A percentile compares a stretch with the other conserved stretches of the same genome.
Evolutionary conservation across 495 filamentous ascomycete genomes (phyloP).

Genomic region (Hyaloscypha finlandica): DNA sequence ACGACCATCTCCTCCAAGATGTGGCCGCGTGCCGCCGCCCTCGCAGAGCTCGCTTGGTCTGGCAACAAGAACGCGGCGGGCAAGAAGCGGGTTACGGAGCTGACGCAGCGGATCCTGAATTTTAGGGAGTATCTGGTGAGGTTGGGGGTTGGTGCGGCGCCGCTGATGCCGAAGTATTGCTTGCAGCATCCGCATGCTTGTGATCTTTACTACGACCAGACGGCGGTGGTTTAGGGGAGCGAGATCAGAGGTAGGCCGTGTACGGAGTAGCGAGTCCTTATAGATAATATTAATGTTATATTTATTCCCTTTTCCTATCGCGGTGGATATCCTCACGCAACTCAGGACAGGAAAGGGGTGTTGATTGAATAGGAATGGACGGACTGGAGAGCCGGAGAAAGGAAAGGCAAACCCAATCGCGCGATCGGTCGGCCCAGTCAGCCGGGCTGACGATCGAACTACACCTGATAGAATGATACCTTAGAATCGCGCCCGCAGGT

Average conservation of each 20-base stretch:
- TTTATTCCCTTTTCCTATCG: no score
- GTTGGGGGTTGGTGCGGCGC: slow-evolving; percentile 50
- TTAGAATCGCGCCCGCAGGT: no score
- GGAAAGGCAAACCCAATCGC: no score
- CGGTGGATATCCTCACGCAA: no score
- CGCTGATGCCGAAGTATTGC: slow-evolving; percentile 56
- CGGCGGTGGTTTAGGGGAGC: slow-evolving; percentile 33
- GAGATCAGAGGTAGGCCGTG: neutral
- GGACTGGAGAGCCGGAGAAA: no score
- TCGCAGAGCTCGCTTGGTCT: slow-evolving; percentile 54
- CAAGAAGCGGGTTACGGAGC: slow-evolving; percentile 49
- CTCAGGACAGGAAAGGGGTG: no score
- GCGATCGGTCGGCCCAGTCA: no score
- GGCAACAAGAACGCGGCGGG: slow-evolving; percentile 52
- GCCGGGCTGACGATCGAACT: no score
- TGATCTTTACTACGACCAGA: slow-evolving; percentile 54
- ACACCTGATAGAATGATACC: no score
- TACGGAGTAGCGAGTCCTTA: neutral
- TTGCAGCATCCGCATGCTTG: slow-evolving; percentile 58
- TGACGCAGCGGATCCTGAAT: slow-evolving; percentile 58
- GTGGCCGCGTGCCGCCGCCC: slow-evolving; percentile 58
- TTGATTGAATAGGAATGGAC: no score
- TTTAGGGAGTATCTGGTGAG: slow-evolving; percentile 60
- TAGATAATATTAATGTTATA: neutral
- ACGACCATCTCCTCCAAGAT: slow-evolving; percentile 48